Percentiles rank a stretch among this genome's conserved stretches.
phyloP scores from a whole-genome alignment of 352 stramenopile genomes.

The Pythium chondricola region DNA sequence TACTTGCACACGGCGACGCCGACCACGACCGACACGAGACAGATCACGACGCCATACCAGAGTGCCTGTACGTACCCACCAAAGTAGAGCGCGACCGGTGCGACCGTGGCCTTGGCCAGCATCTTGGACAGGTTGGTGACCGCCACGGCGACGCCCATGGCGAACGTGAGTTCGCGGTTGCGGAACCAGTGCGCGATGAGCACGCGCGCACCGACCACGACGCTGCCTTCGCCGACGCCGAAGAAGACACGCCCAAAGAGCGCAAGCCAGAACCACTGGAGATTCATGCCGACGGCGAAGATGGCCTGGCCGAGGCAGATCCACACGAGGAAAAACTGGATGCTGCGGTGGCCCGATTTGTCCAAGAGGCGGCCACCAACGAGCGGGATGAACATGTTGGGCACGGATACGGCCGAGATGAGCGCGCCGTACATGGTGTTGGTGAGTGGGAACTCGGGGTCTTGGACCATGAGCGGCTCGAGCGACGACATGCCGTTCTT shows the following conservation, averaged over 20 bases:
- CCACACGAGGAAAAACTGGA: constrained; percentile 76
- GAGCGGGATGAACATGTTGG: constrained; percentile 80
- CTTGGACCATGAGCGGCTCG: constrained; percentile 74
- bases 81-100: constrained; percentile 79
- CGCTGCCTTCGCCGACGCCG: constrained; percentile 71
- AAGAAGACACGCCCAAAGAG: constrained; percentile 82
- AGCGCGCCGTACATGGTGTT: constrained; percentile 85
- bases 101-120: constrained; percentile 84
- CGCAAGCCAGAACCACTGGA: constrained; percentile 67
- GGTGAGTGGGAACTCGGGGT: constrained; percentile 64
- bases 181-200: constrained; percentile 83
- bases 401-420: constrained; percentile 73
- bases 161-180: constrained; percentile 80
- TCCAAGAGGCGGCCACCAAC: constrained; percentile 71
- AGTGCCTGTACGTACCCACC: constrained; percentile 81
- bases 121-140: constrained; percentile 91
- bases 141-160: constrained; percentile 85
- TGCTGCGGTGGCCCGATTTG: constrained; percentile 66
- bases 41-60: constrained; percentile 71
- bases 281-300: constrained; percentile 69
- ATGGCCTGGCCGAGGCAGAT: constrained; percentile 80
- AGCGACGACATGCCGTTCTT: constrained; percentile 85
- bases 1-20: constrained; percentile 53
- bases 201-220: constrained; percentile 73
- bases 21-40: constrained; percentile 41